Evolutionary conservation across 139 green algal species (phyloP).

Genomic region (Marvania coccoides): DNA sequence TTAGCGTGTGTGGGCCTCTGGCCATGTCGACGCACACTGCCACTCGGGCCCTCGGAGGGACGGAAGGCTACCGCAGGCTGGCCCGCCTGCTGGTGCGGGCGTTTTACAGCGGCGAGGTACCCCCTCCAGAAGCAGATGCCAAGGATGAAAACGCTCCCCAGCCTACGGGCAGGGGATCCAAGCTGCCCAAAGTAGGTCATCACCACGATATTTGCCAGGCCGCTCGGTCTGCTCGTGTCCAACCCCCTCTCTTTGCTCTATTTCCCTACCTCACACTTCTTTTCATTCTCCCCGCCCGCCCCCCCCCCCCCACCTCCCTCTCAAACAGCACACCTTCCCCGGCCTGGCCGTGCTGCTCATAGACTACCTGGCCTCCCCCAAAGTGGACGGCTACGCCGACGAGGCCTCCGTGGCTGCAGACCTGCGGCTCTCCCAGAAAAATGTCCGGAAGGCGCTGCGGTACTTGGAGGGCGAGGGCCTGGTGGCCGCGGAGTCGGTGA

Average conservation of each 20-base stretch:
- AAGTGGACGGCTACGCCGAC: slow-evolving; percentile 21
- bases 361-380: slow-evolving; percentile 15
- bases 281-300: not conserved
- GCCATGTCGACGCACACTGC: not conserved
- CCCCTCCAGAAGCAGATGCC: not conserved
- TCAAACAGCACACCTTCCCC: slow-evolving; percentile 11
- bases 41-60: not conserved
- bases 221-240: not conserved
- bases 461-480: slow-evolving; percentile 28
- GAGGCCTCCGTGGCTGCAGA: not conserved
- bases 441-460: slow-evolving; percentile 20
- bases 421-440: slow-evolving; percentile 14
- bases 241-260: not conserved
- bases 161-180: not conserved
- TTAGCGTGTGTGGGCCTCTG: not conserved
- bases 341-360: slow-evolving; percentile 24
- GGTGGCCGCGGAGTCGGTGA: slow-evolving; percentile 9
- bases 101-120: slow-evolving; percentile 24
- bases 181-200: not conserved
- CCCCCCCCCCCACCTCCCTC: not conserved
- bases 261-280: not conserved
- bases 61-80: slow-evolving; percentile 17
- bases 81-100: slow-evolving; percentile 12
- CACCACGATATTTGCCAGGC: not conserved
- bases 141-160: not conserved